Base-by-base conservation (phyloP, 257 asterid genomes). In the Fraxinus pennsylvanica region DNA sequence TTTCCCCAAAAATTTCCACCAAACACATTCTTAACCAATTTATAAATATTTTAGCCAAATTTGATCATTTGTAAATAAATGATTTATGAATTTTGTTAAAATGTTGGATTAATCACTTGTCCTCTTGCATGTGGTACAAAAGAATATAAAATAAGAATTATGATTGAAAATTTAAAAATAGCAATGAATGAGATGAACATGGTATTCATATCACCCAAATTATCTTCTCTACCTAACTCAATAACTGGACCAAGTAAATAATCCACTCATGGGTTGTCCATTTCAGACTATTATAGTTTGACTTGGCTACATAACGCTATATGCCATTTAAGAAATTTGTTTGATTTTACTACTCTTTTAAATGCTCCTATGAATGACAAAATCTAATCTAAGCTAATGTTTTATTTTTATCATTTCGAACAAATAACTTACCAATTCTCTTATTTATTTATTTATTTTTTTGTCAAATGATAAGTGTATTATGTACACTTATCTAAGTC, bases 141-240 rank as follows among this genome's bases (percentile, higher is more conserved):
- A 0, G 1, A 5, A 15, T 17, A 50, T 12, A 15, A 50, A 50
- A 50, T n/a, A 52, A 52, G 63, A 52, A 52, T 14, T 52, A 17
- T 52, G 63, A 52, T 52, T 52, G 22, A 52, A 22, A n/a, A 52
- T 22, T 71, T 76, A 43, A 36, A 22, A 43, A 3, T 7, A n/a
- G 39, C 33, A 76, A 72, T 76, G 76, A 76, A 81, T 81, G 81
- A 77, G 72, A 73, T 52, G 81, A 76, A 77, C 78, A 77, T 81
- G 78, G 38, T 19, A 73, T 39, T 39, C 45, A 39, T 7, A 41
- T 17, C 43, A 76, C 68, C 61, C 35, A 57, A 12, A 61, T 47
- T 68, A 30, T 54, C 27, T 71, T 72, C 21, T 52, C 72, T 72
- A 81, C 79, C 81, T 72, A 81, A 81, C 79, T 73, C 21, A 17